Conservation (phyloP, 23 red algal genomes). For the Gracilariopsis chorda region DNA sequence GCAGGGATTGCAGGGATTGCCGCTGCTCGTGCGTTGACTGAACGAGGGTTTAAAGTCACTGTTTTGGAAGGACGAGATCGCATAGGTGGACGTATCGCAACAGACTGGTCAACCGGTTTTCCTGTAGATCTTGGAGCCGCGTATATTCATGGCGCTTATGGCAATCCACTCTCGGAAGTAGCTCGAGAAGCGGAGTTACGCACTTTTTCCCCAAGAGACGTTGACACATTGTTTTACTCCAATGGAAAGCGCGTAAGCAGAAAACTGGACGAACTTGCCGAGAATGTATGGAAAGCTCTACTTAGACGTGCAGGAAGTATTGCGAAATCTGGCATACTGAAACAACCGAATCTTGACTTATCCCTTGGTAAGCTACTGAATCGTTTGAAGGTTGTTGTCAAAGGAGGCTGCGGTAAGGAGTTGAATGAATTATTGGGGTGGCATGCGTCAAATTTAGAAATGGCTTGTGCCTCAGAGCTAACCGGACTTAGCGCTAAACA, state of each 20-base stretch:
- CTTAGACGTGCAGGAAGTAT: constrained; percentile 33
- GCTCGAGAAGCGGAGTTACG: constrained; percentile 43
- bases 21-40: constrained; percentile 75
- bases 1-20: constrained; percentile 93
- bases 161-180: constrained; percentile 83
- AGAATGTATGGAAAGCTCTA: constrained; percentile 55
- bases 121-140: constrained; percentile 88
- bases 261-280: constrained; percentile 18
- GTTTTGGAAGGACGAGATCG: constrained; percentile 85
- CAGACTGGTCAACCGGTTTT: constrained; percentile 65
- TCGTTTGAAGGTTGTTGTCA: constrained; percentile 36
- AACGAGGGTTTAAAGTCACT: constrained; percentile 73
- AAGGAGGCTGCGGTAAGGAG: constrained; percentile 16
- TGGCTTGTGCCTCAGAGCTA: constrained; percentile 81
- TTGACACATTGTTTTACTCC: constrained; percentile 30
- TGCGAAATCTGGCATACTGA: constrained; percentile 14
- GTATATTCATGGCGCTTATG: constrained; percentile 79
- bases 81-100: constrained; percentile 85
- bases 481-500: constrained; percentile 70
- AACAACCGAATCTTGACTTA: constrained; percentile 28
- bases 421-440: constrained; percentile 54
- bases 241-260: constrained; percentile 22
- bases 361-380: constrained; percentile 50
- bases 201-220: constrained; percentile 45
- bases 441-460: constrained; percentile 89